Evolutionary conservation across 2,329 filamentous ascomycete species (phyloP).

Genomic region (Penicillium sp.): DNA sequence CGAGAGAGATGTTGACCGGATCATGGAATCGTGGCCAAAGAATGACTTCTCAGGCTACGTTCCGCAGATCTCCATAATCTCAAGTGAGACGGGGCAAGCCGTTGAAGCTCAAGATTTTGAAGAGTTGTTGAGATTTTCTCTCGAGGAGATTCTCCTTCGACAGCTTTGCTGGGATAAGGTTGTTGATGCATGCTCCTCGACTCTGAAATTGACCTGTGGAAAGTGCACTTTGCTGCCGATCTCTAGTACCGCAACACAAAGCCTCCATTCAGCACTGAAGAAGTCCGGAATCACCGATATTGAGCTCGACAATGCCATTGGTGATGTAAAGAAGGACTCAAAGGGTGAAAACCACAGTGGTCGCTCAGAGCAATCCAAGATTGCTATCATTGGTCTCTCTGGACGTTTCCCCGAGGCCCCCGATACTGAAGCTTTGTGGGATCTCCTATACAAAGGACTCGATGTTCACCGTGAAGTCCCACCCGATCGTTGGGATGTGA

Average conservation of each 20-base stretch:
- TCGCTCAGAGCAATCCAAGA: slow-evolving; percentile 56
- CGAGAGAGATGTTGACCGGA: slow-evolving; percentile 52
- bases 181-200: slow-evolving; percentile 31
- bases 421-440: slow-evolving; percentile 71
- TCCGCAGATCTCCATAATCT: slow-evolving; percentile 38
- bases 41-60: slow-evolving; percentile 28
- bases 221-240: slow-evolving; percentile 31
- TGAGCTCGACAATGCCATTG: slow-evolving; percentile 27
- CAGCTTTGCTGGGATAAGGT: slow-evolving; percentile 45
- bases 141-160: slow-evolving; percentile 40
- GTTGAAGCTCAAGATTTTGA: slow-evolving; percentile 31
- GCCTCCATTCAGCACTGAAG: slow-evolving; percentile 32
- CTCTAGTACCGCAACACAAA: slow-evolving; percentile 33
- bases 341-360: slow-evolving; percentile 27
- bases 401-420: slow-evolving; percentile 74
- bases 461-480: slow-evolving; percentile 66
- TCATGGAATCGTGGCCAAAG: slow-evolving; percentile 42
- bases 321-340: slow-evolving; percentile 24
- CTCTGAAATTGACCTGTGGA: slow-evolving; percentile 15
- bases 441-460: slow-evolving; percentile 70
- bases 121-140: slow-evolving; percentile 31
- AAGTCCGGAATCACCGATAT: slow-evolving; percentile 28
- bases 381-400: slow-evolving; percentile 83
- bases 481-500: slow-evolving; percentile 70
- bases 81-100: slow-evolving; percentile 37